Percentiles rank a stretch among this genome's conserved stretches.
Evolutionary conservation across 495 filamentous ascomycete species (phyloP).

Genomic region (Pyronema omphalodes): DNA sequence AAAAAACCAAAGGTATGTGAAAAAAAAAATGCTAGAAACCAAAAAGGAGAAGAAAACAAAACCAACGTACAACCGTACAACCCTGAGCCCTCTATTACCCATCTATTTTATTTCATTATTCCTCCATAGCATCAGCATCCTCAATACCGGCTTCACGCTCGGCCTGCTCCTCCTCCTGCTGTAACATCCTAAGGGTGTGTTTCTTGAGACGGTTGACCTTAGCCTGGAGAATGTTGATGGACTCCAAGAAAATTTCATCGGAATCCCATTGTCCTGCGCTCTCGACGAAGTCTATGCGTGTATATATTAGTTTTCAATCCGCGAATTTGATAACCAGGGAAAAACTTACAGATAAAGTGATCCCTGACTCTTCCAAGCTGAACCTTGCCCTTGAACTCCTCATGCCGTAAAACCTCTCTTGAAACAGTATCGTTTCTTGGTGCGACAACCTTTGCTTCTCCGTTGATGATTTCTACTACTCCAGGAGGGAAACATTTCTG

Average conservation of each 20-base stretch:
- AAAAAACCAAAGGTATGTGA: too few relatives aligned
- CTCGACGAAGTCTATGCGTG: constrained; percentile 47
- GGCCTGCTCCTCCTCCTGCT: constrained; percentile 16
- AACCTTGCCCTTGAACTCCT: constrained; percentile 87
- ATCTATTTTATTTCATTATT: neutral
- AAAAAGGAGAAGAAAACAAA: too few relatives aligned
- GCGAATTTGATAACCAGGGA: neutral
- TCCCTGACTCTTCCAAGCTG: constrained; percentile 76
- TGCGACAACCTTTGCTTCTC: constrained; percentile 60
- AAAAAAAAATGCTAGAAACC: too few relatives aligned
- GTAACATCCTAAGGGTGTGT: constrained; percentile 30
- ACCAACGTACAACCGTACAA: too few relatives aligned
- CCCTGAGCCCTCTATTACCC: too few relatives aligned
- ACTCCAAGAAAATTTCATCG: constrained; percentile 76
- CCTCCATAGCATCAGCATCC: constrained; percentile 5
- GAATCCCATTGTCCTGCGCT: constrained; percentile 86
- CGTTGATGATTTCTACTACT: constrained; percentile 59
- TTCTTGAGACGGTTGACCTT: constrained; percentile 52
- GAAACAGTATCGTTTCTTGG: constrained; percentile 82
- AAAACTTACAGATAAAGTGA: constrained; percentile 64
- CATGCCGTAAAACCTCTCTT: constrained; percentile 76
- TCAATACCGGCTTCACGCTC: neutral
- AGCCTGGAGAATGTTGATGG: constrained; percentile 61
- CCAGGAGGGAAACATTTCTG: constrained; percentile 74
- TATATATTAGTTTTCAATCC: neutral